Evolutionary conservation across 768 basidiomycete genomes (phyloP).

Genomic region (Piloderma croceum): DNA sequence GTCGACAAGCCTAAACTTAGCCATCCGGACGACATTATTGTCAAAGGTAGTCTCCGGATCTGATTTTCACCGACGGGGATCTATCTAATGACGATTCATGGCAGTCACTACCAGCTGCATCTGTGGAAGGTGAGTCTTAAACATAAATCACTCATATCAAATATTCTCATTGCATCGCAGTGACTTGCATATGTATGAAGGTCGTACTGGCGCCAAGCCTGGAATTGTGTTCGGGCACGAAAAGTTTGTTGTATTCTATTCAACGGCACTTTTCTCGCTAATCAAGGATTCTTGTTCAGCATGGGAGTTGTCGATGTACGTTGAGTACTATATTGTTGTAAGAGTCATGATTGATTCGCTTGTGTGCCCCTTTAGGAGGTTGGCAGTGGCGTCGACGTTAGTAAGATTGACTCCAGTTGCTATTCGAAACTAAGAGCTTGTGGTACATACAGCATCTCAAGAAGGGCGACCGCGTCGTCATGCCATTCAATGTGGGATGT

Average conservation of each 20-base stretch:
- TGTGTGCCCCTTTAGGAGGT: conserved; percentile 39
- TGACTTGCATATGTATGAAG: conserved; percentile 54
- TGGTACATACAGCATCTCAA: conserved; percentile 35
- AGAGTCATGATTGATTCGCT: neutral
- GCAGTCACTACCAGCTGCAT: conserved; percentile 47
- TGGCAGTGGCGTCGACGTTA: conserved; percentile 38
- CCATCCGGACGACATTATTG: conserved; percentile 50
- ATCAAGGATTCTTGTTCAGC: conserved; percentile 15
- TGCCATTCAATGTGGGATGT: conserved; percentile 57
- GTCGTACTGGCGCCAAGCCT: conserved; percentile 43
- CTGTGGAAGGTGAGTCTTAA: conserved; percentile 37
- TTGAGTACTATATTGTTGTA: too few relatives aligned
- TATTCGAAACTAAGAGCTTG: neutral
- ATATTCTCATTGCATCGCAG: conserved; percentile 16
- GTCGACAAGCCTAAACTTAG: conserved; percentile 43
- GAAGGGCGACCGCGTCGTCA: conserved; percentile 54
- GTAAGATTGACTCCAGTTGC: conserved; percentile 6
- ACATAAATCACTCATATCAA: neutral
- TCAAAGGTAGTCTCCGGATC: conserved; percentile 31
- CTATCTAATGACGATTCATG: neutral
- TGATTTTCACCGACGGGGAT: too few relatives aligned
- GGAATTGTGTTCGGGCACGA: conserved; percentile 53
- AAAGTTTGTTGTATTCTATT: conserved; percentile 29
- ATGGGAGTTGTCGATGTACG: conserved; percentile 51
- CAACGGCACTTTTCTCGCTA: neutral